Conservation (phyloP, 1,284 basidiomycete species). For the Pyrrhoderma lamaoense region DNA sequence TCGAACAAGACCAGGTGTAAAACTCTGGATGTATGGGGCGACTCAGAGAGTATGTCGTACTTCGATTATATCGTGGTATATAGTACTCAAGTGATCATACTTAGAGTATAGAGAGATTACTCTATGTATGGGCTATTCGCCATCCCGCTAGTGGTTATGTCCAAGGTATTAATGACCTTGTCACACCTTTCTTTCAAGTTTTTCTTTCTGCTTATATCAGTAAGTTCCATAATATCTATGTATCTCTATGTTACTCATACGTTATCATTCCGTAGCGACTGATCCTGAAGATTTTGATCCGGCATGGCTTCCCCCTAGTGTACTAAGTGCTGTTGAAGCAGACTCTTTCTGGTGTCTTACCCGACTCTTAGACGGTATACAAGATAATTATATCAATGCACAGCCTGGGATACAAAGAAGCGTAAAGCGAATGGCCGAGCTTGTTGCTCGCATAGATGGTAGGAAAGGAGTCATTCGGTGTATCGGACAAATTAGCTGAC, state of each 20-base stretch:
- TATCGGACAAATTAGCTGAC: slow-evolving; percentile 35
- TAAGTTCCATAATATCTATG: slow-evolving; percentile 29
- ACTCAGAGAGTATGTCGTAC: slow-evolving; percentile 69
- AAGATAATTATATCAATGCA: slow-evolving; percentile 93
- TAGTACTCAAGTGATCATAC: slow-evolving; percentile 20
- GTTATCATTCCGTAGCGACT: slow-evolving; percentile 45
- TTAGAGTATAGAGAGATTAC: slow-evolving; percentile 83
- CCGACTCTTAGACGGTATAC: slow-evolving; percentile 89
- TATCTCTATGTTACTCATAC: slow-evolving; percentile 3
- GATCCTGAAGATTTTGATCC: slow-evolving; percentile 87
- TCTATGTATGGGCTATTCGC: slow-evolving; percentile 97
- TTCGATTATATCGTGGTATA: slow-evolving; percentile 11
- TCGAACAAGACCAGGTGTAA: slow-evolving; percentile 85
- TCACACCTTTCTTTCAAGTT: slow-evolving; percentile 91
- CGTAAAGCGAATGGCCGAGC: slow-evolving; percentile 86
- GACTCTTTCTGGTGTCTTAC: slow-evolving; percentile 97
- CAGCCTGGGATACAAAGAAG: slow-evolving; percentile 93
- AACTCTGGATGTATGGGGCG: slow-evolving; percentile 79
- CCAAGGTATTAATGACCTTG: slow-evolving; percentile 96
- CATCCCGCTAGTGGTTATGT: slow-evolving; percentile 97
- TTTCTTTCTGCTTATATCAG: slow-evolving; percentile 90
- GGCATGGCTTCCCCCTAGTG: slow-evolving; percentile 56
- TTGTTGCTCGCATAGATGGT: slow-evolving; percentile 91
- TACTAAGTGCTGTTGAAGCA: slow-evolving; percentile 82
- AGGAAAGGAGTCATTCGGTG: slow-evolving; percentile 22